Conservation (phyloP, 768 basidiomycete species). For the Pleurotus platypus region DNA sequence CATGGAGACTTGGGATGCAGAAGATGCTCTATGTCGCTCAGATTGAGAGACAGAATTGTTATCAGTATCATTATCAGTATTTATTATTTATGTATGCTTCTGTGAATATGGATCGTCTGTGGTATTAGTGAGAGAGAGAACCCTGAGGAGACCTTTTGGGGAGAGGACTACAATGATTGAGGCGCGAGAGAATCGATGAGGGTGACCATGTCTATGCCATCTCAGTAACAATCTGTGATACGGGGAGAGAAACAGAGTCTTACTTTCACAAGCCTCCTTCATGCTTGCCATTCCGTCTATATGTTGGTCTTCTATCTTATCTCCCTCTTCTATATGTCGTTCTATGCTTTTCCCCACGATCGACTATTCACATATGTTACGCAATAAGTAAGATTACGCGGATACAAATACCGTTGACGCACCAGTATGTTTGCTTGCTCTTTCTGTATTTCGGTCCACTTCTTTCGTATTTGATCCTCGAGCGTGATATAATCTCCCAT, state of each 20-base stretch:
- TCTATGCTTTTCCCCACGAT: background rate
- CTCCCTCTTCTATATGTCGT: background rate
- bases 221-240: background rate
- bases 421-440: background rate
- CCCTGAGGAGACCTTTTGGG: background rate
- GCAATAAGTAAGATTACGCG: background rate
- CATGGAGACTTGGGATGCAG: background rate
- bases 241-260: background rate
- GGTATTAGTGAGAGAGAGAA: too few species aligned
- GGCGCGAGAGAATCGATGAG: background rate
- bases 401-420: background rate
- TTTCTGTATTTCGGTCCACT: background rate
- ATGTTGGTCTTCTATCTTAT: background rate
- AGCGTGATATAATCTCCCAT: background rate
- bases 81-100: background rate
- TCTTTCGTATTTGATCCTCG: slow-evolving; percentile 1
- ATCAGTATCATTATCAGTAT: background rate
- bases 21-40: background rate
- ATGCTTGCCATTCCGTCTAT: background rate
- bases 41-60: background rate
- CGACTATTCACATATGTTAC: background rate
- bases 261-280: slow-evolving; percentile 6
- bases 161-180: background rate
- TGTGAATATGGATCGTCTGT: background rate
- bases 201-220: background rate